phyloP scores from a whole-genome alignment of 345 rosid species.

The Mangifera indica region DNA sequence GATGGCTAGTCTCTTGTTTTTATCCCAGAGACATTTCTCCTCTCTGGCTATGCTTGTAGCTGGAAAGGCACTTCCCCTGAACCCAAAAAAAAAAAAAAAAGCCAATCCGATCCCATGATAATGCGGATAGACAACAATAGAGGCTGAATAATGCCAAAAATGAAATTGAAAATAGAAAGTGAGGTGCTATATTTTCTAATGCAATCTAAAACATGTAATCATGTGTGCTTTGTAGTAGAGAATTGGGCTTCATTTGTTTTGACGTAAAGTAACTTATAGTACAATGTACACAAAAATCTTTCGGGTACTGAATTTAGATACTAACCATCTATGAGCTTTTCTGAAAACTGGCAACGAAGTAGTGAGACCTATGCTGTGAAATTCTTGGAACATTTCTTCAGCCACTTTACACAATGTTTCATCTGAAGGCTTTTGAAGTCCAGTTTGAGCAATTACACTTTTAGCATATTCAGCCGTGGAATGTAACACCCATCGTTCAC shows the following conservation, averaged over 20 bases:
- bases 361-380: constrained; percentile 52
- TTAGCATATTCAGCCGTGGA: constrained; percentile 64
- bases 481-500: constrained; percentile 88
- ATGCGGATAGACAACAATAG: background rate
- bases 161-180: background rate
- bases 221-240: no score
- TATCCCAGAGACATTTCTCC: constrained; percentile 73
- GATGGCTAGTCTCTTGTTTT: constrained; percentile 51
- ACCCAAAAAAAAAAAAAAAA: no score
- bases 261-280: no score
- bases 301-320: background rate
- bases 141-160: no score
- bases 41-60: constrained; percentile 58
- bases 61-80: constrained; percentile 93
- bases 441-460: constrained; percentile 52
- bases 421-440: constrained; percentile 60
- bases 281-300: no score
- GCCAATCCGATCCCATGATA: background rate
- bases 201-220: no score
- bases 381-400: constrained; percentile 68
- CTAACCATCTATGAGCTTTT: constrained; percentile 88
- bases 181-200: background rate
- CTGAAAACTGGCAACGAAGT: constrained; percentile 63
- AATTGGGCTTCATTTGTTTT: no score
- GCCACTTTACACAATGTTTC: constrained; percentile 50